Base-by-base conservation (phyloP, 495 filamentous ascomycete genomes). In the Trichoderma virens region DNA sequence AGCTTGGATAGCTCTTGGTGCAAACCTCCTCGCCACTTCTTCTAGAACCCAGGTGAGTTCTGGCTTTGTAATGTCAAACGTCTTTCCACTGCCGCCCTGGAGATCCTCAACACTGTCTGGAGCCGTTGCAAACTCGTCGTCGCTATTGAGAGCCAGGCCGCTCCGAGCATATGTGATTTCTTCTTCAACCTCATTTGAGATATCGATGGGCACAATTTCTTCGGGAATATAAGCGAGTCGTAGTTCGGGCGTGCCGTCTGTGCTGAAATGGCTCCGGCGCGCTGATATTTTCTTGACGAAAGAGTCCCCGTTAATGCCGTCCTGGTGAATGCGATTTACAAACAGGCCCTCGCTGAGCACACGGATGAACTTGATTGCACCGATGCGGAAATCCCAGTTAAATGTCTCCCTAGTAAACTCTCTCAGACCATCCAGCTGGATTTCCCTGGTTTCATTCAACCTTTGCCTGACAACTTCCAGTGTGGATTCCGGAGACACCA, bases 321-420 rank as follows among this genome's bases (percentile, higher is more conserved):
- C 74, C 20, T 71, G 59, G 14, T 85, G 79, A 30, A 97, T 78
- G 65, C 83, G 82, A 59, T 86, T 82, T 0, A 87, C 81, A 51
- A 97, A 73, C 7, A 97, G 75, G 35, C 89, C 88, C 20, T 92
- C 90, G 0, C 92, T 90, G 30, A 98, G 74, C 41, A 88, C 87
- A 31, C 86, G 83, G 54, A 96, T 89, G 62, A 95, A 88, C 68
- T 97, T 96, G 65, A 87, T 84, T 3, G 93, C 92, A 0, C 93
- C 95, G 45, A 79, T 81, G 34, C 83, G 81, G 67, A 86, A 87
- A 3, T 78, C 84, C 94, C 94, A 98, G 62, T 93, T 90, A 64
- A 98, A 97, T 0, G 88, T 84, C 59, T 93, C 85, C 0, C 83
- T 79, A 11, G 88, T 83, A 71, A 94, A 96, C 25, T 76, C 76